Percentiles rank a stretch among this genome's conserved stretches.
Conservation (phyloP, 2,329 filamentous ascomycete genomes). For the Ambrosiella beaveri region DNA sequence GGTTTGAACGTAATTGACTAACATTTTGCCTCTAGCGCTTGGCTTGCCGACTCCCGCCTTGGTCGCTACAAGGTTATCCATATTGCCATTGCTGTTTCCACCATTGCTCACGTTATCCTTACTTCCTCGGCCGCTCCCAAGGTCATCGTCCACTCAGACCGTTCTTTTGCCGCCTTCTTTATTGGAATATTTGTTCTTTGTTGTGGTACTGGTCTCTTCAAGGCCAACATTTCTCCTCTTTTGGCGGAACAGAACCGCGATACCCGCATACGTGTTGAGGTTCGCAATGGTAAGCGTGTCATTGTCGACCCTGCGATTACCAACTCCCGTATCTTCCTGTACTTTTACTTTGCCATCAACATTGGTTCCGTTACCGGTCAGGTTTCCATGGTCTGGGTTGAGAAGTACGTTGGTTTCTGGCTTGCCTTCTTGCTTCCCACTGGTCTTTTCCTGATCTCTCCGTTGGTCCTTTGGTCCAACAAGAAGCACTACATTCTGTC, state of each 20-base stretch:
- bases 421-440: constrained; percentile 53
- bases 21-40: constrained; percentile 22
- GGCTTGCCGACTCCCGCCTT: constrained; percentile 50
- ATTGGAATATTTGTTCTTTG: constrained; percentile 40
- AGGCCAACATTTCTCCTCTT: constrained; percentile 58
- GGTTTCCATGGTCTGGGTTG: constrained; percentile 53
- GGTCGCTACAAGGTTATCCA: constrained; percentile 61
- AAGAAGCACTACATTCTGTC: constrained; percentile 42
- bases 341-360: constrained; percentile 43
- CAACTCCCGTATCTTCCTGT: constrained; percentile 50
- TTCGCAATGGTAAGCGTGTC: constrained; percentile 43
- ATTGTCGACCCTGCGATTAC: constrained; percentile 55
- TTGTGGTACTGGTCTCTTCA: constrained; percentile 63
- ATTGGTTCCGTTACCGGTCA: constrained; percentile 44
- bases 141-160: constrained; percentile 40
- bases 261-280: constrained; percentile 38
- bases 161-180: constrained; percentile 48
- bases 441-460: constrained; percentile 43
- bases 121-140: constrained; percentile 45
- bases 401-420: constrained; percentile 64
- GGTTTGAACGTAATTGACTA: not conserved
- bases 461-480: constrained; percentile 41
- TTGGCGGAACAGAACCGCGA: constrained; percentile 54
- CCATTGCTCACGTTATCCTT: constrained; percentile 48
- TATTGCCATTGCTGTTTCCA: constrained; percentile 46